A percentile compares a stretch with the other conserved stretches of the same genome.
Evolutionary conservation across 1,284 basidiomycete genomes (phyloP).

Genomic region (Apiotrichum veenhuisii): DNA sequence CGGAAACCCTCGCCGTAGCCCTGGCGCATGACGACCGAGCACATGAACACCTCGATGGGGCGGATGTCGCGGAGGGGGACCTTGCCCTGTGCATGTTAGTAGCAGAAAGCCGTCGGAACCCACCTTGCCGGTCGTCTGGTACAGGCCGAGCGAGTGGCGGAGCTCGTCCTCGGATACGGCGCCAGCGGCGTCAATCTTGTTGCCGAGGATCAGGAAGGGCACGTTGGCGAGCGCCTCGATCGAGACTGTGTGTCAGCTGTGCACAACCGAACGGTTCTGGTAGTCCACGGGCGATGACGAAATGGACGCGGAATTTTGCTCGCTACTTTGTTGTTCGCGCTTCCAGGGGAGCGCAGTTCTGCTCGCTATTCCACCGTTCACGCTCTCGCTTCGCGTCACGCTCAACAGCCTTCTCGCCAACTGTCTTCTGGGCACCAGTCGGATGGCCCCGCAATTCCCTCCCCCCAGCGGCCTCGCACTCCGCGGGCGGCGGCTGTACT

Average conservation of each 20-base stretch:
- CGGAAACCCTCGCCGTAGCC: slow-evolving; percentile 99
- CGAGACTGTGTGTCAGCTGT: slow-evolving; percentile 34
- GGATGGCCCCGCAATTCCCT: too few relatives aligned
- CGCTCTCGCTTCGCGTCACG: too few relatives aligned
- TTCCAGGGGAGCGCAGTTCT: too few relatives aligned
- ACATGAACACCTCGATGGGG: slow-evolving; percentile 99
- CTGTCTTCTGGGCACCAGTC: too few relatives aligned
- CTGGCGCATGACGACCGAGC: slow-evolving; percentile 97
- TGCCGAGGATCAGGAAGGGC: slow-evolving; percentile 96
- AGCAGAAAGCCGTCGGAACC: slow-evolving; percentile 22
- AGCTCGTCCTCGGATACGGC: slow-evolving; percentile 98
- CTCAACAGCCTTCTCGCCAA: neutral
- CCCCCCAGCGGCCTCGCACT: neutral
- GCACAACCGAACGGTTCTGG: too few relatives aligned
- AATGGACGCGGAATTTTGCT: too few relatives aligned
- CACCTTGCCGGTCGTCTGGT: slow-evolving; percentile 99
- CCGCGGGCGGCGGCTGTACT: too few relatives aligned
- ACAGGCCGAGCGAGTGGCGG: slow-evolving; percentile 89
- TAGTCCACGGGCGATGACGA: too few relatives aligned
- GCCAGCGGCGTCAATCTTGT: slow-evolving; percentile 99
- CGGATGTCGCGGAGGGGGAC: slow-evolving; percentile 94
- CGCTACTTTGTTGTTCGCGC: too few relatives aligned
- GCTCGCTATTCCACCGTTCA: too few relatives aligned
- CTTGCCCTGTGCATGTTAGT: slow-evolving; percentile 67
- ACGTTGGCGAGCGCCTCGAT: slow-evolving; percentile 95